Base-by-base conservation (phyloP, 306 rosid species). In the Crotalaria pallida region DNA sequence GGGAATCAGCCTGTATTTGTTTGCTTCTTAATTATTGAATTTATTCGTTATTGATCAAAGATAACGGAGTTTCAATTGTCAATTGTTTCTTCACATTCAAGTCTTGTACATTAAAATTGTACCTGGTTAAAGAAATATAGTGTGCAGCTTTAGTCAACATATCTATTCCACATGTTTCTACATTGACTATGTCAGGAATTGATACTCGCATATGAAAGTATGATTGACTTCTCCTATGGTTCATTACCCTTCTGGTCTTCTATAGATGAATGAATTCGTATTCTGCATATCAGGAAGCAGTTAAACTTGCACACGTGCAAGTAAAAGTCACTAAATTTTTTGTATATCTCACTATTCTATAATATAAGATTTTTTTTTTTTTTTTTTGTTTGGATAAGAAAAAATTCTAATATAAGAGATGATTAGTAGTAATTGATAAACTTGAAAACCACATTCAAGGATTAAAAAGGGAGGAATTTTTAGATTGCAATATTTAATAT, bases 1-100 rank as follows among this genome's bases (percentile, higher is more conserved):
- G 19, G 43, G 48, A 48, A 10, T 18, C 16, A 18, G 22, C 58
- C 24, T 73, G 55, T 53, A 31, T 52, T 15, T 53, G 31, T 36
- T 72, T 58, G n/a, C n/a, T 36, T 55, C 64, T 48, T 9, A 8
- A 15, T 58, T 41, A 17, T 79, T 78, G 67, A 33, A 78, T 65
- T 62, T 16, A 41, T 79, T 79, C 38, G 34, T 59, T 59, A 55
- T 22, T 23, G 51, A 13, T 41, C 40, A 7, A 7, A 22, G 53
- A 23, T 40, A 22, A 43, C n/a, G 19, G 10, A 13, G 50, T 38
- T 38, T 38, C 48, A 38, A 58, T 17, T 48, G 65, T 34, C 16
- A 24, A 13, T 55, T 44, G 15, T 44, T 27, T 27, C 23, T 58
- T 58, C 6, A 0, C 23, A 29, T 13, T 27, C 29, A 16, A 34